Evolutionary conservation across 2,329 filamentous ascomycete genomes (phyloP).

Genomic region (Fusarium abutilonis): DNA sequence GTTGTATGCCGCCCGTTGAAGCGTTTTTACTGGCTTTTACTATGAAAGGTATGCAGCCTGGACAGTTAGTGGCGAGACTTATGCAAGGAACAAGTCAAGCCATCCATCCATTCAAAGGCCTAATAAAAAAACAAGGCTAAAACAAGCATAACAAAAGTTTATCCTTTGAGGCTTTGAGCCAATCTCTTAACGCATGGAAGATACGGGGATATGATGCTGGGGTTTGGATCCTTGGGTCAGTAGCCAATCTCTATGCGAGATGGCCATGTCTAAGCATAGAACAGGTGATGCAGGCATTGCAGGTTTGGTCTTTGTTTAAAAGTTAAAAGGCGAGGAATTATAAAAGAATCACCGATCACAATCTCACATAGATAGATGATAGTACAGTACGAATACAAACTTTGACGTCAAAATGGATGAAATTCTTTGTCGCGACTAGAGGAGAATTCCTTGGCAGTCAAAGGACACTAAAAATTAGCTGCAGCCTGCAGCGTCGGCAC

Average conservation of each 20-base stretch:
- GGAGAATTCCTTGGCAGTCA: slow-evolving; percentile 20
- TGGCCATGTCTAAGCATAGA: slow-evolving; percentile 1
- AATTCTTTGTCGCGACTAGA: slow-evolving; percentile 23
- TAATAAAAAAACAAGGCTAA: slow-evolving; percentile 12
- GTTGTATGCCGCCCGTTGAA: background rate
- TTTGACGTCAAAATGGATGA: background rate
- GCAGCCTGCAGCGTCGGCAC: slow-evolving; percentile 1
- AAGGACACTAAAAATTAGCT: slow-evolving; percentile 30
- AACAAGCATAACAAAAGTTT: slow-evolving; percentile 25
- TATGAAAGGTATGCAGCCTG: no score
- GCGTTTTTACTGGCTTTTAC: no score
- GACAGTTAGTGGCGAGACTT: slow-evolving; percentile 14
- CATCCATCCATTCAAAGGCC: background rate
- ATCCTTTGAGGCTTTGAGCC: slow-evolving; percentile 17
- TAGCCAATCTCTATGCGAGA: slow-evolving; percentile 29
- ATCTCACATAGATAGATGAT: no score
- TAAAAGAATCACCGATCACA: background rate
- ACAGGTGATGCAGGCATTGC: no score
- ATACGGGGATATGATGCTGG: slow-evolving; percentile 20
- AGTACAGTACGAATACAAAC: background rate
- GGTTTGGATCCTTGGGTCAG: slow-evolving; percentile 14
- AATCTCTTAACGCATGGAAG: slow-evolving; percentile 22
- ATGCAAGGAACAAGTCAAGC: slow-evolving; percentile 33
- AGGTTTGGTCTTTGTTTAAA: no score
- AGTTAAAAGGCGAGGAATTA: background rate